Base-by-base conservation (phyloP, 257 asterid genomes). In the Solanum paucissectum region DNA sequence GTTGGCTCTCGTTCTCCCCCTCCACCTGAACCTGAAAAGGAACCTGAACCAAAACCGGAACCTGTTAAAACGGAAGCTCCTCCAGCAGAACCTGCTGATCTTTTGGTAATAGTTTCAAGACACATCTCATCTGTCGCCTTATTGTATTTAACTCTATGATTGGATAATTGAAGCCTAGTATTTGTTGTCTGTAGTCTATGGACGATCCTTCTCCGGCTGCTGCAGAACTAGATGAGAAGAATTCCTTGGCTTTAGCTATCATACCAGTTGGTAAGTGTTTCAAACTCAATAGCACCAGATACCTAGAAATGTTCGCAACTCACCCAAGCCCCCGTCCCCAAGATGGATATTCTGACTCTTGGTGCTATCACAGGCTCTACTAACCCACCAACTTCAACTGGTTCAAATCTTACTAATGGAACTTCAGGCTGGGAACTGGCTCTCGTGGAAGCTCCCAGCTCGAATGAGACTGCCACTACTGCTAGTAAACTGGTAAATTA, bases 351-450 rank as follows among this genome's bases (percentile, higher is more conserved):
- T 82, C 86, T 82, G 86, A 82, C 86, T 82, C 32, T 29, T 58
- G 87, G 66, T 86, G 27, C 37, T 88, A 7, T 76, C 89, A 42
- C 83, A 91, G 94, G 90, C 68, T 89, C 74, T 86, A 86, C 93
- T 44, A 92, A 93, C 88, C 98, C 94, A 91, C 93, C 96, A 9
- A 91, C 89, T 74, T 90, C 95, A 27, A 52, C 92, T 32, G 92
- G 90, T 76, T 92, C 90, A 58, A 89, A 87, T 93, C 88, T 92
- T 86, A 87, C 91, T 9, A 94, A 94, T 38, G 99, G 98, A 88
- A 69, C 93, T 20, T 83, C 94, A 4, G 98, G 99, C 91, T 97
- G 99, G 99, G 99, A 97, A 88, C 88, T 97, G 82, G 98, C 99
- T 12, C 98, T 96, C 33, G 98, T 96, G 34, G 91, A 95, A 6